Base-by-base conservation (phyloP, 257 asterid genomes). In the Nicotiana otophora region DNA sequence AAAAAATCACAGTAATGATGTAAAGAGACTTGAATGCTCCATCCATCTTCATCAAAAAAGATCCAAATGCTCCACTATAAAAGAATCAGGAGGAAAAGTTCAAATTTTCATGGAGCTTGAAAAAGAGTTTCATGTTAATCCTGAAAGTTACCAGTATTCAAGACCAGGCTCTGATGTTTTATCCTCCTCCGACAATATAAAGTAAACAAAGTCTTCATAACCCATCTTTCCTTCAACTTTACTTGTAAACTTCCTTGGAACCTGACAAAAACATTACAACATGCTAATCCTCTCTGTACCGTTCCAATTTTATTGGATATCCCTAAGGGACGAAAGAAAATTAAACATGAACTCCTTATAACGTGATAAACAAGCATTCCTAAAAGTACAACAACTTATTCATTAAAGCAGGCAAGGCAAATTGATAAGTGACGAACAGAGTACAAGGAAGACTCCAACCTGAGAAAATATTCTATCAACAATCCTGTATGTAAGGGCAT, bases 181-280 rank as follows among this genome's bases (percentile, higher is more conserved):
- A 89, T 94, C 98, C 90, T 96, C 99, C 92, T 96, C 99, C 15
- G 99, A 93, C 90, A 96, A 91, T 84, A 96, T 96, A 91, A 96
- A 96, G 86, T 96, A 93, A 77, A 94, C 97, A 36, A 96, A 96
- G 88, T 96, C 99, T 93, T 96, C 99, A 91, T 96, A 96, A 81
- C 97, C 99, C 99, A 96, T 96, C 92, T 94, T 96, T 83, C 99
- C 99, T 87, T 96, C 98, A 89, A 93, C 95, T 89, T 93, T 96
- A 87, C 98, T 89, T 66, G 98, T 93, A 94, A 96, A 96, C 92
- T 92, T 94, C 93, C 98, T 90, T 15, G 98, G 93, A 69, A 96
- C 96, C 99, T 96, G 85, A 76, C 74, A 85, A 86, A 88, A 85
- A 76, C 64, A 81, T 28, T 30, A 15, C 12, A 66, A 48, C 82